Percentiles rank a stretch among this genome's conserved stretches.
Conservation (phyloP, 345 rosid species). For the Bretschneidera sinensis region DNA sequence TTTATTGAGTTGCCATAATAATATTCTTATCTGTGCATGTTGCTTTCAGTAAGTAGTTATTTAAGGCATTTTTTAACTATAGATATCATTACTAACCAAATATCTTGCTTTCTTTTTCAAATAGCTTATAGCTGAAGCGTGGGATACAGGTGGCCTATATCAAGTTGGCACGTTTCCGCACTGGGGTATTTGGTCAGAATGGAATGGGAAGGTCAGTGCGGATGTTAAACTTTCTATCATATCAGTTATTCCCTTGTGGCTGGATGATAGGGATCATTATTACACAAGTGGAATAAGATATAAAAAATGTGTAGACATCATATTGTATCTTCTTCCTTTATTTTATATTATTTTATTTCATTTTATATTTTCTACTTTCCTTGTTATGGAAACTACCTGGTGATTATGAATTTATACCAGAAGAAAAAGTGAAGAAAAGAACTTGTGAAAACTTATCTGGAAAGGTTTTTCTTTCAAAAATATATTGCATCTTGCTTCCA, state of each 20-base stretch:
- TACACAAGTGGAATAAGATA: background rate
- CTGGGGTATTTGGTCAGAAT: slow-evolving; percentile 97
- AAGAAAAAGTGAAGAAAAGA: too few relatives aligned
- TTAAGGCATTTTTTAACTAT: background rate
- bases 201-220: slow-evolving; percentile 93
- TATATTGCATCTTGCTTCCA: too few relatives aligned
- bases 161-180: slow-evolving; percentile 97
- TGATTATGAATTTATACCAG: too few relatives aligned
- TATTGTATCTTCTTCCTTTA: background rate
- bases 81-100: slow-evolving; percentile 3
- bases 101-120: slow-evolving; percentile 21
- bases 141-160: slow-evolving; percentile 96
- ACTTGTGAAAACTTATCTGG: too few relatives aligned
- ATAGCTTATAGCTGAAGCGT: slow-evolving; percentile 96
- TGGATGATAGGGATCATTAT: background rate
- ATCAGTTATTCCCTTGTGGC: background rate
- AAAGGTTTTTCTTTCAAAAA: too few relatives aligned
- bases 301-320: background rate
- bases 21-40: too few relatives aligned
- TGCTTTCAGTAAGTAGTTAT: background rate
- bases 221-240: slow-evolving; percentile 5
- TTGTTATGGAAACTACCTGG: too few relatives aligned
- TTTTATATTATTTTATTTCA: background rate
- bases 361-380: too few relatives aligned
- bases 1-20: too few relatives aligned